Conservation (phyloP, 2,329 filamentous ascomycete species). For the Xylaria digitata region DNA sequence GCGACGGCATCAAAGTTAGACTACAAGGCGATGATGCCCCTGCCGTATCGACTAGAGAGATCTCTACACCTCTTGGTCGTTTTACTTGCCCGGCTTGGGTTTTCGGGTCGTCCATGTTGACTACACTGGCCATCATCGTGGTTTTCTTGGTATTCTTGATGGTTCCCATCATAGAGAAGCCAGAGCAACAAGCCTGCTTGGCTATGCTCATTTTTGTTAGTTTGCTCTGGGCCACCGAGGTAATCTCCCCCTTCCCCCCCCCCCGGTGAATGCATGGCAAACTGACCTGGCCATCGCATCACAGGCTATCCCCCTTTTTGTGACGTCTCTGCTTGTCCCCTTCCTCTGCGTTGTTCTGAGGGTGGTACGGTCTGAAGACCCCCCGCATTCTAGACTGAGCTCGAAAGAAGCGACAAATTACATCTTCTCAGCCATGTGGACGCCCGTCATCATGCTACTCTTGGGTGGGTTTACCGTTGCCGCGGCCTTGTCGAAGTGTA, state of each 20-base stretch:
- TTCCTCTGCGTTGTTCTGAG: slow-evolving; percentile 89
- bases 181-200: slow-evolving; percentile 95
- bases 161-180: slow-evolving; percentile 83
- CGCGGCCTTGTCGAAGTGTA: slow-evolving; percentile 94
- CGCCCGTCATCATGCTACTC: slow-evolving; percentile 97
- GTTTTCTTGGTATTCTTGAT: slow-evolving; percentile 80
- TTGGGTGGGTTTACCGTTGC: slow-evolving; percentile 96
- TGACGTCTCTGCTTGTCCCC: slow-evolving; percentile 92
- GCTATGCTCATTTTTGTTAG: slow-evolving; percentile 95
- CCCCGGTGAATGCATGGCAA: not conserved
- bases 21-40: slow-evolving; percentile 87
- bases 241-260: slow-evolving; percentile 53
- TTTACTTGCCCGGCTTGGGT: slow-evolving; percentile 84
- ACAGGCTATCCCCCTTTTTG: slow-evolving; percentile 93
- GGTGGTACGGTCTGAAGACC: slow-evolving; percentile 81
- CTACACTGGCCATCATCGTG: slow-evolving; percentile 74
- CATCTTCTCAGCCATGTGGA: slow-evolving; percentile 98
- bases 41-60: slow-evolving; percentile 69
- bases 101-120: slow-evolving; percentile 82
- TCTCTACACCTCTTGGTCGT: slow-evolving; percentile 82
- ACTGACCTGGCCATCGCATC: slow-evolving; percentile 50
- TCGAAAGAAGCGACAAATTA: slow-evolving; percentile 83
- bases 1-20: slow-evolving; percentile 73
- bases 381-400: slow-evolving; percentile 75
- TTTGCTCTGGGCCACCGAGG: slow-evolving; percentile 95